Base-by-base conservation (phyloP, 257 asterid species). In the Datura wrightii region DNA sequence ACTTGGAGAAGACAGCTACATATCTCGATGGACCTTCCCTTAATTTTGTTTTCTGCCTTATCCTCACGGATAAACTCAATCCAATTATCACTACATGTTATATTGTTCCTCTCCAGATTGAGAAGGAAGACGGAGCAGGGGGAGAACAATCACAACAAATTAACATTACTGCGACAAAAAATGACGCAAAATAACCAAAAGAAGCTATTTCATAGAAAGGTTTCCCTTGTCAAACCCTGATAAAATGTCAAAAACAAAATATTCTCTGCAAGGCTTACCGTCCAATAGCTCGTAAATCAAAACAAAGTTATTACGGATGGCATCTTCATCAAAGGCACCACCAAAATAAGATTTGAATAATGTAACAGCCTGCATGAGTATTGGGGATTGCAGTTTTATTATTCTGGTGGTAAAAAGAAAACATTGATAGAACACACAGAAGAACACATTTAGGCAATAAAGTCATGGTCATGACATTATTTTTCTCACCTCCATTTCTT, bases 301-400 rank as follows among this genome's bases (percentile, higher is more conserved):
- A 84, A 97, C 99, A 65, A 97, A 97, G 85, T 97, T 97, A 85
- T 97, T 95, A 90, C 99, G 99, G 79, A 97, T 97, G 48, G 98
- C 98, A 89, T 95, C 99, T 90, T 97, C 99, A 90, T 97, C 98
- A 83, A 97, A 97, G 84, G 98, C 95, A 66, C 99, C 98, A 48
- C 99, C 99, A 72, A 97, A 97, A 89, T 97, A 97, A 60, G 99
- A 95, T 85, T 97, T 97, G 86, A 97, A 97, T 86, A 97, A 88
- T 80, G 93, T 84, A 87, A 97, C 98, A 72, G 99, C 99, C 99
- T 97, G 98, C 90, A 88, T 16, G 86, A 6, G 71, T 72, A 88
- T 83, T 83, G 63, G 62, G 41, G 24, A 31, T 13, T 24, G 46
- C 48, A 14, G 62, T 76, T 76, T 8, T 50, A 76, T 52, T 50